These are phyloP conservation scores for Russula dissimulans DNA, from an alignment of 768 basidiomycete genomes.

Conservation along the genomic window DNA sequence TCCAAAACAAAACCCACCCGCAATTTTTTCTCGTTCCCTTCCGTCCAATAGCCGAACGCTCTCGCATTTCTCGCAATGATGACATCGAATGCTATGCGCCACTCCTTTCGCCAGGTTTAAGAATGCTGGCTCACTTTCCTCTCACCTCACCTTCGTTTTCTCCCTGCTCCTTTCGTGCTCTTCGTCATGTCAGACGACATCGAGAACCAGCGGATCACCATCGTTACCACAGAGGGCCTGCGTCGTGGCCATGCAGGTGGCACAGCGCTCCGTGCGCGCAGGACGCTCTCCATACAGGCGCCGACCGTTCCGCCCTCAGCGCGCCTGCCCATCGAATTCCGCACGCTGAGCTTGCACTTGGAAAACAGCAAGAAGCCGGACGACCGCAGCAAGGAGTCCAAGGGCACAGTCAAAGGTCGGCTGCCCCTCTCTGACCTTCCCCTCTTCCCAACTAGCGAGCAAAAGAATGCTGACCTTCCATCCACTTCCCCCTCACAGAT, in stretches of 20 bases:
- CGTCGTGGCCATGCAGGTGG: not conserved
- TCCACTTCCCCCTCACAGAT: not conserved
- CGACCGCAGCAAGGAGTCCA: not conserved
- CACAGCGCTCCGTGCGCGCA: not conserved
- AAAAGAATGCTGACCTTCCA: not conserved
- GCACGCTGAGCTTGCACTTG: conserved; percentile 17
- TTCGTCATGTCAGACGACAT: conserved; percentile 3
- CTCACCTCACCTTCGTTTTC: no score
- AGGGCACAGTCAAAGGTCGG: conserved; percentile 6
- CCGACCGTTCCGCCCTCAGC: not conserved
- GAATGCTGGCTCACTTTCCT: not conserved
- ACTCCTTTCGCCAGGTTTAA: no score
- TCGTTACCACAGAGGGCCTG: not conserved
- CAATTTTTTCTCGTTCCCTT: not conserved
- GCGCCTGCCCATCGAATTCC: conserved; percentile 19
- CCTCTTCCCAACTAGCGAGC: not conserved
- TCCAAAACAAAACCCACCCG: not conserved
- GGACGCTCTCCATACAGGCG: conserved; percentile 4
- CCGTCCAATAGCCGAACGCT: not conserved
- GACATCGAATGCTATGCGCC: no score
- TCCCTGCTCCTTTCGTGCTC: not conserved
- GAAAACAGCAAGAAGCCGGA: not conserved
- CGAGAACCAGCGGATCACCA: conserved; percentile 6
- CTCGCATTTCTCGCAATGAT: not conserved
- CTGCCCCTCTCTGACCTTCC: not conserved